Evolutionary conservation across 1,139 yeast species (phyloP).

Genomic region (Saccharomyces hybrid): DNA sequence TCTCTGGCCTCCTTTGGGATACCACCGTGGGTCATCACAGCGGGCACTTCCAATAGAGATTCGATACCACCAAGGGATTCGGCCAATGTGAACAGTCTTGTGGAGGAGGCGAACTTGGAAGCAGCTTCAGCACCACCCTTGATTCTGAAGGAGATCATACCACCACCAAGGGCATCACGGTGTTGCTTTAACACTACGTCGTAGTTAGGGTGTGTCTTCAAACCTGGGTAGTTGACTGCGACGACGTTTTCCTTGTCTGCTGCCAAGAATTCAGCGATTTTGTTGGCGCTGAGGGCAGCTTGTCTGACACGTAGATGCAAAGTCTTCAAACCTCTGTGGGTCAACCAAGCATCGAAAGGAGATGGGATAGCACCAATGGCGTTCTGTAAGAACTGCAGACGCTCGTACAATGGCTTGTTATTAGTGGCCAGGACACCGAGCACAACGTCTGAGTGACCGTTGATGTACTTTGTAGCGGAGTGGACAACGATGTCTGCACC

Average conservation of each 20-base stretch:
- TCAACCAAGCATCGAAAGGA: constrained; percentile 87
- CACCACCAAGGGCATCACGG: constrained; percentile 82
- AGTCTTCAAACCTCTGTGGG: constrained; percentile 87
- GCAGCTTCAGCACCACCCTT: constrained; percentile 78
- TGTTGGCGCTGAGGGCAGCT: constrained; percentile 57
- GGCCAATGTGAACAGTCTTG: constrained; percentile 76
- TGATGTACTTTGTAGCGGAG: constrained; percentile 84
- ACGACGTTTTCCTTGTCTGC: constrained; percentile 40
- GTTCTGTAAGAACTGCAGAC: constrained; percentile 70
- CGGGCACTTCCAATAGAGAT: constrained; percentile 81
- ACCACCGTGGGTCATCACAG: constrained; percentile 90
- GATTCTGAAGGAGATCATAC: constrained; percentile 84
- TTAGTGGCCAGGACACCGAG: constrained; percentile 77
- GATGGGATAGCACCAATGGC: constrained; percentile 88
- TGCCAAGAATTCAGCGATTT: constrained; percentile 60
- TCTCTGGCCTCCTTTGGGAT: constrained; percentile 77
- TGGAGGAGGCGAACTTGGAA: constrained; percentile 59
- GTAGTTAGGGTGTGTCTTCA: constrained; percentile 56
- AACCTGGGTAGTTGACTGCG: constrained; percentile 77
- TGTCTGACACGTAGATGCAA: constrained; percentile 73
- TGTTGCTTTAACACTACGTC: constrained; percentile 65
- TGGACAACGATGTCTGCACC: constrained; percentile 88
- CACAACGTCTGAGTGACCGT: constrained; percentile 89
- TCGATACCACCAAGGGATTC: constrained; percentile 90
- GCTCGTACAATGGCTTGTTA: constrained; percentile 51